A percentile compares a stretch with the other conserved stretches of the same genome.
Conservation (phyloP, 352 stramenopile species). For the Phytophthora hibernalis region DNA sequence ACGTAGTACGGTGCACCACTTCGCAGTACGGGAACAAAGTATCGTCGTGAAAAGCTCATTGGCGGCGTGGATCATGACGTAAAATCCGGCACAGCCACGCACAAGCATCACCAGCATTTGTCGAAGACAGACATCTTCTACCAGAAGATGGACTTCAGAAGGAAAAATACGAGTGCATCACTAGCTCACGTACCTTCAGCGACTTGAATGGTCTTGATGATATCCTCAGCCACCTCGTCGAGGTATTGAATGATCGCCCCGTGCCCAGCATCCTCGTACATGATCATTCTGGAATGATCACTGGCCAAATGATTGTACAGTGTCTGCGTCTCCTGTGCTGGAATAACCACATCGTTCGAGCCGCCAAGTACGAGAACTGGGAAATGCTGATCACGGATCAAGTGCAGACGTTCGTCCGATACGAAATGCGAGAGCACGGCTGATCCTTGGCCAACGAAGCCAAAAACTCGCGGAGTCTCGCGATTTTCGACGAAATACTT, state of each 20-base stretch:
- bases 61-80: slow-evolving; percentile 55
- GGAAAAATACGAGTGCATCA: too few relatives aligned
- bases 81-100: slow-evolving; percentile 54
- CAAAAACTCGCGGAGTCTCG: slow-evolving; percentile 34
- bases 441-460: slow-evolving; percentile 42
- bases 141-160: slow-evolving; percentile 36
- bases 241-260: slow-evolving; percentile 54
- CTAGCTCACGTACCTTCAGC: not conserved
- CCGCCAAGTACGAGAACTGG: slow-evolving; percentile 46
- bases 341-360: slow-evolving; percentile 43
- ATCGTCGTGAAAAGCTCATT: slow-evolving; percentile 59
- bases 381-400: slow-evolving; percentile 44
- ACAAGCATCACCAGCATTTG: slow-evolving; percentile 57
- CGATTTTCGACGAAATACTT: slow-evolving; percentile 43
- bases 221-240: slow-evolving; percentile 44
- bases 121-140: slow-evolving; percentile 52
- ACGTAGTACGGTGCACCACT: slow-evolving; percentile 29
- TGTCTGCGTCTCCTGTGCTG: slow-evolving; percentile 31
- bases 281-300: slow-evolving; percentile 42
- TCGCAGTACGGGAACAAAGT: slow-evolving; percentile 30
- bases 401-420: slow-evolving; percentile 43
- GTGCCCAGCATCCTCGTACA: slow-evolving; percentile 51
- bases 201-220: slow-evolving; percentile 37
- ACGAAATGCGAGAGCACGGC: slow-evolving; percentile 50
- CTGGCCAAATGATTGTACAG: slow-evolving; percentile 38